Evolutionary conservation across 2,329 filamentous ascomycete species (phyloP).

Genomic region (Neonectria magnoliae): DNA sequence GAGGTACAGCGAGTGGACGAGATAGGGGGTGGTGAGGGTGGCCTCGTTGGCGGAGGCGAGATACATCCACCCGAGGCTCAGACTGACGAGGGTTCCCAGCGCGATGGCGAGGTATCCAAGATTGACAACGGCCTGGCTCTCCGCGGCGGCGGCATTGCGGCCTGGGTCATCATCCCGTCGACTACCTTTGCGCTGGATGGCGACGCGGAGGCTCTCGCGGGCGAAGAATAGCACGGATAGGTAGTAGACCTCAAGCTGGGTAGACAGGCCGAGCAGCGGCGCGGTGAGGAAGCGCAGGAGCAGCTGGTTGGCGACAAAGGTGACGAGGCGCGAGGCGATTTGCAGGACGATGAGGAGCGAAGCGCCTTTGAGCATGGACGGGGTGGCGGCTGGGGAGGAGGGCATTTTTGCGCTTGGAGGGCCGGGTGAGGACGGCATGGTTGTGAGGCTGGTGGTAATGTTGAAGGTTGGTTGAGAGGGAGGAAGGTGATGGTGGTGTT

Average conservation of each 20-base stretch:
- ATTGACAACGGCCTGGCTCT: slow-evolving; percentile 84
- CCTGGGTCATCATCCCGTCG: slow-evolving; percentile 7
- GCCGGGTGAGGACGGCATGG: background rate
- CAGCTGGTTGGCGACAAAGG: slow-evolving; percentile 91
- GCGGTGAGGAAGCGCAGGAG: slow-evolving; percentile 90
- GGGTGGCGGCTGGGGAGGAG: slow-evolving; percentile 1
- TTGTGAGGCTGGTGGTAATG: background rate
- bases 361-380: slow-evolving; percentile 72
- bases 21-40: slow-evolving; percentile 69
- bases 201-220: slow-evolving; percentile 89
- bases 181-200: slow-evolving; percentile 78
- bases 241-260: slow-evolving; percentile 92
- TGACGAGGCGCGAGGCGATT: slow-evolving; percentile 85
- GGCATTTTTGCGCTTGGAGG: background rate
- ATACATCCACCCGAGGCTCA: slow-evolving; percentile 75
- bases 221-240: slow-evolving; percentile 95
- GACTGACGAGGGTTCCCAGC: slow-evolving; percentile 73
- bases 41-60: slow-evolving; percentile 60
- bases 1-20: slow-evolving; percentile 62
- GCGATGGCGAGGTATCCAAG: slow-evolving; percentile 82
- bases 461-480: background rate
- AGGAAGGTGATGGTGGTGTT: background rate
- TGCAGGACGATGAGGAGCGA: slow-evolving; percentile 90
- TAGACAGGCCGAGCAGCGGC: slow-evolving; percentile 82
- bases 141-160: slow-evolving; percentile 43